These are phyloP conservation scores for Penstemon eatonii DNA, from an alignment of 257 asterid genomes.

Conservation along the genomic window DNA sequence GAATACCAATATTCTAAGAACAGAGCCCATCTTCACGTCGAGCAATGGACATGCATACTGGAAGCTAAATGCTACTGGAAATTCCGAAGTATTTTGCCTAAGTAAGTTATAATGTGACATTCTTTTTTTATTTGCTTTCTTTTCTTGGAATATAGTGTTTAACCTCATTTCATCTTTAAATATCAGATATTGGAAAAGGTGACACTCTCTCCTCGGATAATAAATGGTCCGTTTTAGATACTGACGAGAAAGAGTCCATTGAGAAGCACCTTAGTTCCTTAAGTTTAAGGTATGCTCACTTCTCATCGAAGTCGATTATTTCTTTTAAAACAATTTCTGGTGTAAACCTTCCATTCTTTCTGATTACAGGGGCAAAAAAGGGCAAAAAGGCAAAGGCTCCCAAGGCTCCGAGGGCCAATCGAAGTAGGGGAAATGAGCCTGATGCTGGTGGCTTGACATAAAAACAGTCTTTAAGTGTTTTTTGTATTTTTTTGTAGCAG, in stretches of 20 bases:
- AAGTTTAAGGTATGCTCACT: constrained; percentile 24
- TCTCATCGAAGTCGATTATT: not conserved
- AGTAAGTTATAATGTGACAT: constrained; percentile 35
- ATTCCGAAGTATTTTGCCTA: constrained; percentile 55
- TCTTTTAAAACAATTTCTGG: no score
- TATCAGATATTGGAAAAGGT: constrained; percentile 50
- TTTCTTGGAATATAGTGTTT: constrained; percentile 8
- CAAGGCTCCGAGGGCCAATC: not conserved
- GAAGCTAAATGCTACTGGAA: constrained; percentile 45
- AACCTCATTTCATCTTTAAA: constrained; percentile 19
- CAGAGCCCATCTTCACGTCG: constrained; percentile 40
- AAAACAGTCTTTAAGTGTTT: not conserved
- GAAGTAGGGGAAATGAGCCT: not conserved
- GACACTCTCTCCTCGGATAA: constrained; percentile 33
- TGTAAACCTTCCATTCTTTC: not conserved
- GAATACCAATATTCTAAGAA: constrained; percentile 50
- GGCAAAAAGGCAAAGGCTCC: not conserved
- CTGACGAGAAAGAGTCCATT: constrained; percentile 38
- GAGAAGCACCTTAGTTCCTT: constrained; percentile 31
- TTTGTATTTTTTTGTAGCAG: not conserved
- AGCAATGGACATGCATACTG: constrained; percentile 55
- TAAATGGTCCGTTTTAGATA: constrained; percentile 40
- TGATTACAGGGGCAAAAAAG: constrained; percentile 30
- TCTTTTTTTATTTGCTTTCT: not conserved
- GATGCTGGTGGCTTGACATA: constrained; percentile 5